Evolutionary conservation across 2,329 filamentous ascomycete genomes (phyloP).

Genomic region (Stachybotrys echinatus): DNA sequence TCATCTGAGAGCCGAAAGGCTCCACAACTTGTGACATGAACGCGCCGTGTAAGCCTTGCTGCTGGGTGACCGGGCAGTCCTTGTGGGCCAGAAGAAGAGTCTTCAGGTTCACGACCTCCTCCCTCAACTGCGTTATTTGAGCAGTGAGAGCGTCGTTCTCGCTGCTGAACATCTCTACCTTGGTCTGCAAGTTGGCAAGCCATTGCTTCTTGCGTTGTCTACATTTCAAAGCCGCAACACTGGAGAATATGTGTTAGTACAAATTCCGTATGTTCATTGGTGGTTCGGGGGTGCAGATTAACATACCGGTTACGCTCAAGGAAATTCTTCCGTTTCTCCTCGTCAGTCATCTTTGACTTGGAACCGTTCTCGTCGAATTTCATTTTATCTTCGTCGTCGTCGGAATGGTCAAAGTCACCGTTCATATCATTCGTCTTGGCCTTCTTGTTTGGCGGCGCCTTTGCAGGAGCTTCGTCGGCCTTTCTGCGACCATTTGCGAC

Average conservation of each 20-base stretch:
- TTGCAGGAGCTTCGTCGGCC: conserved; percentile 60
- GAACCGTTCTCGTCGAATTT: conserved; percentile 52
- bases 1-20: conserved; percentile 50
- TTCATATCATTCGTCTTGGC: conserved; percentile 41
- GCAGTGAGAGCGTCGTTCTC: conserved; percentile 86
- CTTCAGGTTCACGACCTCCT: conserved; percentile 94
- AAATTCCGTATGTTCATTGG: background rate
- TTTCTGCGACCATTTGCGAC: conserved; percentile 69
- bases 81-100: conserved; percentile 91
- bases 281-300: background rate
- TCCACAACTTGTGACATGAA: conserved; percentile 54
- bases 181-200: conserved; percentile 89
- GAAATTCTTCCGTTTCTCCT: conserved; percentile 98
- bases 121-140: conserved; percentile 78
- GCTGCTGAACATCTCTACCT: conserved; percentile 86
- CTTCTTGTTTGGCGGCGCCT: conserved; percentile 65
- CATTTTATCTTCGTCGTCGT: conserved; percentile 44
- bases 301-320: conserved; percentile 89
- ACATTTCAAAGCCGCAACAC: conserved; percentile 93
- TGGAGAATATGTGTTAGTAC: conserved; percentile 29
- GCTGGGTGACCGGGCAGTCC: conserved; percentile 88
- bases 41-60: conserved; percentile 59
- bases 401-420: conserved; percentile 32
- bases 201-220: conserved; percentile 98
- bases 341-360: conserved; percentile 87